Base-by-base conservation (phyloP, 2,329 filamentous ascomycete species). In the Cladophialophora chaetospira region DNA sequence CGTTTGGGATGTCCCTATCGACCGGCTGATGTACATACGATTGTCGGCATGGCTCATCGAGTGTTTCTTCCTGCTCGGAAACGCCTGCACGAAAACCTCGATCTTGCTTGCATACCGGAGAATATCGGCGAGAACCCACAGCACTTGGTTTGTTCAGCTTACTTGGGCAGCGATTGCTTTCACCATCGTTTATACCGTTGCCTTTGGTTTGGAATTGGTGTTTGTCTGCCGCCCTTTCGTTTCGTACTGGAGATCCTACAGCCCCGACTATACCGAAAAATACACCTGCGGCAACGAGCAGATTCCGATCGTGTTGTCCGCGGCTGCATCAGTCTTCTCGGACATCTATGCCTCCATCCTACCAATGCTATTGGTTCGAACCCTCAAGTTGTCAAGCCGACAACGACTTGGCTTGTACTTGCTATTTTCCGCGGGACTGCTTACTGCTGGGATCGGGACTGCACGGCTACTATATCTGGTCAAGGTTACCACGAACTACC, bases 301-400 rank as follows among this genome's bases (percentile, higher is more conserved):
- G 4, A 38, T 40, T 17, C 52, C 59, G 9, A 46, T 58, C 11
- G 38, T 62, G 11, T 56, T 58, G 31, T 50, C 46, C 13, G 59
- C 55, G 8, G 55, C 48, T 29, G 53, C 43, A 8, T 58, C 59
- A 28, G 58, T 60, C 28, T 48, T 57, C 29, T 60, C 55, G 10
- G 58, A 61, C 29, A 44, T 61, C 15, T 63, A 63, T 33, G 44
- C 60, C 3, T 60, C 60, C 11, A 36, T 61, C 13, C 19, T 63
- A 33, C 60, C 60, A n/a, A 60, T 63, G 55, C 21, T 58, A 19
- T 44, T 55, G 19, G 50, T 50, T 19, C 42, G 51, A 11, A 54
- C 40, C 9, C 54, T 63, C 21, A 47, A 55, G 3, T 31, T 61
- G 31, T 44, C 58, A 29, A 29, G 28, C 26, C 42, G 31, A 36